Evolutionary conservation across 2,329 filamentous ascomycete species (phyloP).

Genomic region (Colletotrichum aenigma): DNA sequence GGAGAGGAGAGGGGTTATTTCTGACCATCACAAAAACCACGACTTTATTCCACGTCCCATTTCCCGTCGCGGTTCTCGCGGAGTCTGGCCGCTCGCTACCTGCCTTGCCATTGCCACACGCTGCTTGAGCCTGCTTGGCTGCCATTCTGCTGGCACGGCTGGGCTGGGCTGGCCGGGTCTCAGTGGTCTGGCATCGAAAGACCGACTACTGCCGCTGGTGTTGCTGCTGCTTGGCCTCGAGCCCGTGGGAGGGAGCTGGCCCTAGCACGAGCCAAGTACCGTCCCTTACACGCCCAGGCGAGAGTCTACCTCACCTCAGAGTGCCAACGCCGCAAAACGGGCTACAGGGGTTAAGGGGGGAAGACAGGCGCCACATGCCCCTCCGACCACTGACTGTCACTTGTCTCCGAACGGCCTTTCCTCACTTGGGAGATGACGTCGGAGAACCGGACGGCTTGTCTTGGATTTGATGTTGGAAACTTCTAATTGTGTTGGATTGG

Average conservation of each 20-base stretch:
- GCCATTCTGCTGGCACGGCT: background rate
- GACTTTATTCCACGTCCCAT: background rate
- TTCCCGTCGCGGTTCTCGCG: background rate
- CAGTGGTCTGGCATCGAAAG: background rate
- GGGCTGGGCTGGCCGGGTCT: background rate
- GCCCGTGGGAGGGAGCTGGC: background rate
- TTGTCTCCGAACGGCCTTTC: constrained; percentile 1
- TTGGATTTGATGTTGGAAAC: background rate
- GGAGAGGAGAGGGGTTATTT: background rate
- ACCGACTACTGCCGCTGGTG: background rate
- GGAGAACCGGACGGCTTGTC: constrained; percentile 1
- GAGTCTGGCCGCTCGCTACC: background rate
- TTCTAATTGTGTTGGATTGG: background rate
- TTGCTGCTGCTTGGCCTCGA: background rate
- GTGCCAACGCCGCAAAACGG: background rate
- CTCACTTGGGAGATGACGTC: constrained; percentile 16
- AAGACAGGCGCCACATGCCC: constrained; percentile 12
- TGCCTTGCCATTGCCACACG: background rate
- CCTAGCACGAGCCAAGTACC: background rate
- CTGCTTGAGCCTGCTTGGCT: background rate
- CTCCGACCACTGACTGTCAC: constrained; percentile 6
- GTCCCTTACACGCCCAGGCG: background rate
- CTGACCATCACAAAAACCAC: background rate
- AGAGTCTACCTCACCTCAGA: background rate
- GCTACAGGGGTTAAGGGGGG: constrained; percentile 3